phyloP scores from a whole-genome alignment of 208 protist genomes.

The Wallacemonas sp. region DNA sequence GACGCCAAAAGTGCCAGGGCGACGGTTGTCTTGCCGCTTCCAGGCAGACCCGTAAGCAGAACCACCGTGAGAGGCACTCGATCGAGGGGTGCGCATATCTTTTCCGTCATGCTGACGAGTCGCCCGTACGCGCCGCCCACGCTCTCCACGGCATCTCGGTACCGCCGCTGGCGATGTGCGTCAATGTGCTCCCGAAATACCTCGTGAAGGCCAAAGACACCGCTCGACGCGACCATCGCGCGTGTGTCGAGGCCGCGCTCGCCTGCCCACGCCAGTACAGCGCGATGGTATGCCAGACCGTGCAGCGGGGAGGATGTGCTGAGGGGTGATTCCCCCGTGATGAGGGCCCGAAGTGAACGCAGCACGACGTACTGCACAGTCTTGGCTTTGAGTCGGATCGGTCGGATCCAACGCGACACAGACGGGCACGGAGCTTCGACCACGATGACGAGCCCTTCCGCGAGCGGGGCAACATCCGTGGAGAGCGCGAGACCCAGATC shows the following conservation, averaged over 20 bases:
- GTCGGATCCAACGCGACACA: constrained; percentile 31
- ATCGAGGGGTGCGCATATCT: constrained; percentile 8
- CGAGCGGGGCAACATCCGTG: constrained; percentile 35
- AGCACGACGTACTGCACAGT: constrained; percentile 76
- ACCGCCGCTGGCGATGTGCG: constrained; percentile 25
- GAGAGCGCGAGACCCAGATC: constrained; percentile 18
- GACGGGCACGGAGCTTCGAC: constrained; percentile 32
- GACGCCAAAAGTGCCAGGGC: constrained; percentile 1
- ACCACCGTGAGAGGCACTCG: constrained; percentile 49
- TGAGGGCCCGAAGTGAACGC: constrained; percentile 71
- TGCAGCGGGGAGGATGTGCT: constrained; percentile 21
- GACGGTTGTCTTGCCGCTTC: constrained; percentile 66
- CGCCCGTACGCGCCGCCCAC: constrained; percentile 42
- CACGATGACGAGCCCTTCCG: constrained; percentile 82
- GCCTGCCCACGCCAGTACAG: constrained; percentile 47
- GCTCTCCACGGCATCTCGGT: constrained; percentile 36
- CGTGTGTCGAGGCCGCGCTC: constrained; percentile 17
- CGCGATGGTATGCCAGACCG: constrained; percentile 56
- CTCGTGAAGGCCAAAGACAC: constrained; percentile 31
- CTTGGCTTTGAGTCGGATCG: constrained; percentile 84
- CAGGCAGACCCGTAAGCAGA: constrained; percentile 73
- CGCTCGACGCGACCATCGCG: constrained; percentile 28
- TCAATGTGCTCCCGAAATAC: constrained; percentile 41
- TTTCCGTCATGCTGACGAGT: constrained; percentile 41
- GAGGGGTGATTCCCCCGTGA: constrained; percentile 38